Evolutionary conservation across 1,139 yeast species (phyloP).

Genomic region (Candida neerlandica): DNA sequence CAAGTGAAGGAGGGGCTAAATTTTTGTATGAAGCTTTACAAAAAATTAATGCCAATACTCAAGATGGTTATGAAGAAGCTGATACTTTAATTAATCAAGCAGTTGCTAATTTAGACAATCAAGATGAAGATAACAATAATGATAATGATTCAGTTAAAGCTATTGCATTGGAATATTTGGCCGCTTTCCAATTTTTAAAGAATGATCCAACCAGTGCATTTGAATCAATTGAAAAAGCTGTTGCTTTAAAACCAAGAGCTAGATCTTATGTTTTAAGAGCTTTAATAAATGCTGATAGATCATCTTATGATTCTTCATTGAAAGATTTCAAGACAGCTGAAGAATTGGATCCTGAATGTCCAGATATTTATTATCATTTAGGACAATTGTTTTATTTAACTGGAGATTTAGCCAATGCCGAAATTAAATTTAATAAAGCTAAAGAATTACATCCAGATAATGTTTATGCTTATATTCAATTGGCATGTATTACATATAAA

Average conservation of each 20-base stretch:
- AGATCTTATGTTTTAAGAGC: constrained; percentile 86
- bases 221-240: constrained; percentile 61
- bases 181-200: constrained; percentile 82
- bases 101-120: constrained; percentile 50
- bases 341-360: constrained; percentile 65
- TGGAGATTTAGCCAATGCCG: constrained; percentile 74
- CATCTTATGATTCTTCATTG: constrained; percentile 63
- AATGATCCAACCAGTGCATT: constrained; percentile 68
- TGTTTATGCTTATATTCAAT: constrained; percentile 85
- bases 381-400: constrained; percentile 90
- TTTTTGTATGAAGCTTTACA: constrained; percentile 70
- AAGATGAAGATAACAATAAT: constrained; percentile 31
- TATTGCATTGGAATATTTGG: constrained; percentile 80
- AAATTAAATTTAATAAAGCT: constrained; percentile 74
- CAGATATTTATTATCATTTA: constrained; percentile 90
- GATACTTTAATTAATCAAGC: constrained; percentile 72
- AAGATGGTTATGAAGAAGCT: constrained; percentile 75
- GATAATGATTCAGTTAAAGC: constrained; percentile 44
- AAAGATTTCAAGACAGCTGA: constrained; percentile 76
- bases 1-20: constrained; percentile 57
- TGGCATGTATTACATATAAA: constrained; percentile 91
- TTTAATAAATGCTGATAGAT: constrained; percentile 78
- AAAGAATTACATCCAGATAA: constrained; percentile 73
- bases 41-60: constrained; percentile 62
- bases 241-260: constrained; percentile 72